Conservation (phyloP, 2,329 filamentous ascomycete genomes). For the Nigrograna mackinnonii region DNA sequence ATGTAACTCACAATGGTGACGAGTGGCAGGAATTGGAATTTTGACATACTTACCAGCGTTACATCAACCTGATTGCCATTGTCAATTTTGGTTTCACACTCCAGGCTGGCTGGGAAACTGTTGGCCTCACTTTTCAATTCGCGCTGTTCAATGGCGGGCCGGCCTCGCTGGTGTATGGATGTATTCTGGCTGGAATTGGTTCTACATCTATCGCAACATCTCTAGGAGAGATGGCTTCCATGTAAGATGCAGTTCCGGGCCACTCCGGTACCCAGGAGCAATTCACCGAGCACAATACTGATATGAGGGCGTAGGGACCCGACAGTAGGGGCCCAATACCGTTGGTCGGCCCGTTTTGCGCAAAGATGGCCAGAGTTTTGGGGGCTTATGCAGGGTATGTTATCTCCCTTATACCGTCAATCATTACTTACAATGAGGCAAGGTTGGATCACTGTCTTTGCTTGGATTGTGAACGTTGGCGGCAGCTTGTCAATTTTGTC, state of each 20-base stretch:
- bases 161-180: conserved; percentile 29
- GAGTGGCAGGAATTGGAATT: too few species aligned
- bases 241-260: too few species aligned
- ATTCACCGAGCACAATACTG: not conserved
- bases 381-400: not conserved
- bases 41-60: too few species aligned
- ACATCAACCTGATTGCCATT: conserved; percentile 24
- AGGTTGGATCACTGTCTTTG: not conserved
- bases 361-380: not conserved
- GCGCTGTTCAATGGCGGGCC: conserved; percentile 29
- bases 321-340: not conserved
- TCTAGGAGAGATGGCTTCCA: conserved; percentile 30
- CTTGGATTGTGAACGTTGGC: not conserved
- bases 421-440: not conserved
- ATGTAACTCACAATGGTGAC: too few species aligned
- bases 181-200: conserved; percentile 26
- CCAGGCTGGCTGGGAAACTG: conserved; percentile 29
- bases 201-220: conserved; percentile 34
- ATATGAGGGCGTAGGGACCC: not conserved
- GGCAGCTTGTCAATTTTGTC: not conserved
- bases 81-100: conserved; percentile 27
- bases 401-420: not conserved
- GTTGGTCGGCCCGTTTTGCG: not conserved
- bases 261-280: too few species aligned
- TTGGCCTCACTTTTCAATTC: conserved; percentile 27